Conservation (phyloP, 1,284 basidiomycete genomes). For the Cutaneotrichosporon dermatis region DNA sequence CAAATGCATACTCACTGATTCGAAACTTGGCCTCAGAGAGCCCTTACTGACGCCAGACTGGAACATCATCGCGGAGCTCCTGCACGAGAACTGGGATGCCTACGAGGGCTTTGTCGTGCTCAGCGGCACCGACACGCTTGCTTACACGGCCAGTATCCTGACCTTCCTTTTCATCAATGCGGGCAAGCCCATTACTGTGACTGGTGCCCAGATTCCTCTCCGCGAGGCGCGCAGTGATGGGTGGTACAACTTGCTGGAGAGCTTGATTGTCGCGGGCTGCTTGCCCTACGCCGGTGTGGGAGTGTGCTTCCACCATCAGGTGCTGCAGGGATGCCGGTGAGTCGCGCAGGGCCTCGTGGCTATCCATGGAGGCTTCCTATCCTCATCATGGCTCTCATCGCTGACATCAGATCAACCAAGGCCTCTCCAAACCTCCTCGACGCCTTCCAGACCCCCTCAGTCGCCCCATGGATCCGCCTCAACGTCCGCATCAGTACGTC, state of each 20-base stretch:
- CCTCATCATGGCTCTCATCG: neutral
- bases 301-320: constrained; percentile 43
- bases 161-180: constrained; percentile 42
- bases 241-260: constrained; percentile 45
- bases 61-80: constrained; percentile 41
- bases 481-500: constrained; percentile 47
- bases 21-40: neutral
- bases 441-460: constrained; percentile 41
- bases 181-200: constrained; percentile 45
- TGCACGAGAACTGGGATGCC: constrained; percentile 41
- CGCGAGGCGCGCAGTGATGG: constrained; percentile 41
- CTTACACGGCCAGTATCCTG: constrained; percentile 43
- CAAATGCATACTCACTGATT: no score
- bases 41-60: constrained; percentile 32
- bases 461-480: constrained; percentile 38
- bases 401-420: constrained; percentile 32
- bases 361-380: no score
- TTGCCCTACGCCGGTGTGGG: constrained; percentile 42
- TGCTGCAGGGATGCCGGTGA: constrained; percentile 32
- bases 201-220: constrained; percentile 45
- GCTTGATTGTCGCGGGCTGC: constrained; percentile 38
- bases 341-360: no score
- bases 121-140: constrained; percentile 44
- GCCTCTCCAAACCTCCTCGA: constrained; percentile 39
- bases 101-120: constrained; percentile 46